Base-by-base conservation (phyloP, 2,329 filamentous ascomycete genomes). In the Periconia digitata region DNA sequence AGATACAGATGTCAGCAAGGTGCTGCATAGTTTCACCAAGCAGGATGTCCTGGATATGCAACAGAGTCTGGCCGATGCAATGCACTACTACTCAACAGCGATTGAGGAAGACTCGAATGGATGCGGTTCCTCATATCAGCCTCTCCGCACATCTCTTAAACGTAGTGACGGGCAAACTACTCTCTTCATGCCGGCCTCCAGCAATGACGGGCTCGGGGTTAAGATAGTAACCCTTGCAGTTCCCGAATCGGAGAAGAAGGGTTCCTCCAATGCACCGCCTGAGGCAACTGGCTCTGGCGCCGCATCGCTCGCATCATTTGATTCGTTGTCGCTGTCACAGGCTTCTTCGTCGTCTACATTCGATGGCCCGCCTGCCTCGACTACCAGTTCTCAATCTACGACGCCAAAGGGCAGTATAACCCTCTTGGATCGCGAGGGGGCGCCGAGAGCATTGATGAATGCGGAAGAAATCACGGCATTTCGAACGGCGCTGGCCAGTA, bases 391-490 rank as follows among this genome's bases (percentile, higher is more conserved):
- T 16, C 58, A 63, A 18, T 65, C 56, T 43, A 75, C 77, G n/a
- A 77, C 76, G 2, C 79, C 79, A 27, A 75, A 74, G 49, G 83
- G 84, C 45, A 80, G 79, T 17, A 66, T 86, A 15, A 85, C 82
- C 0, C 73, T 87, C 1, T 76, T 85, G 24, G 83, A 85, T 57
- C 70, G 72, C 13, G 62, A 72, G 23, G 84, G 85, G 10, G 72
- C 76, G n/a, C 81, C 83, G 0, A 77, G 81, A 16, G 86, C 81
- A 1, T 69, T 87, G 16, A 73, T 89, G 51, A 87, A 86, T 56
- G 85, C 85, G 0, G 82, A 82, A 49, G 85, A 87, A 56, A 72
- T 89, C 16, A 89, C 85, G 0, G 84, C 84, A 1, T 89, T 88
- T 70, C 79, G 85, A 39, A 89, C 86, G 0, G 83, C 85, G 0